Evolutionary conservation across 2,329 filamentous ascomycete species (phyloP), one percentile per base, ranked within the genome.

Genomic region (Penicillium sp.): DNA sequence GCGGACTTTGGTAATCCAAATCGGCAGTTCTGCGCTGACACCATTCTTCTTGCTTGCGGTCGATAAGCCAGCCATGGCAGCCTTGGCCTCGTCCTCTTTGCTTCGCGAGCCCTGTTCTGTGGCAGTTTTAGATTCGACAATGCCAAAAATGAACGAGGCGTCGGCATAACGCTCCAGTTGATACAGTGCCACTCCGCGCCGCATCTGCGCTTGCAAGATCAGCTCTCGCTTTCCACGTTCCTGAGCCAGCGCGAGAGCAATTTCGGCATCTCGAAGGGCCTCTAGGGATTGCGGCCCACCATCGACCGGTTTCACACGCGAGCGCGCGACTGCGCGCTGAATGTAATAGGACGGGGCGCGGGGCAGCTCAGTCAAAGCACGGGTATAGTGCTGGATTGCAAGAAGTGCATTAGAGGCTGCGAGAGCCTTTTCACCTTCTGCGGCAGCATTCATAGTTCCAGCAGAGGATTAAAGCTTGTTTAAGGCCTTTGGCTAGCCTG

Each of bases 171-270:
- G 77, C 32, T 80, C 81, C 36, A 90, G 73, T 42, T 83, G 80
- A 66, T 82, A 86, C 26, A 91, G 76, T 9, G 85, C 79, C 9
- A 95, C 81, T 4, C 82, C 86, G 34, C 91, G 82, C 57, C 90
- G 82, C 60, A 93, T 81, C 61, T 96, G 88, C 1, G 88, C 85
- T n/a, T 88, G 81, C 39, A 83, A 77, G 66, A 96, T 88, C 28
- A 86, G 77, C 55, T 88, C 82, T 43, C 86, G 82, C 60, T 84
- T 86, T 29, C 80, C 86, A 36, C 91, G 85, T 53, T 84, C 76
- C 26, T 73, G 73, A 3, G 84, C 85, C 4, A 77, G 70, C 34
- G 77, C 70, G 45, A 86, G 78, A 3, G 83, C 86, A 41, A 77
- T 75, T 53, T 89, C 81, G 34, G 85, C 83, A 67, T 90, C 86